Percentiles rank a stretch among this genome's conserved stretches.
Conservation (phyloP, 352 stramenopile species). For the Pythium grandisporangium region DNA sequence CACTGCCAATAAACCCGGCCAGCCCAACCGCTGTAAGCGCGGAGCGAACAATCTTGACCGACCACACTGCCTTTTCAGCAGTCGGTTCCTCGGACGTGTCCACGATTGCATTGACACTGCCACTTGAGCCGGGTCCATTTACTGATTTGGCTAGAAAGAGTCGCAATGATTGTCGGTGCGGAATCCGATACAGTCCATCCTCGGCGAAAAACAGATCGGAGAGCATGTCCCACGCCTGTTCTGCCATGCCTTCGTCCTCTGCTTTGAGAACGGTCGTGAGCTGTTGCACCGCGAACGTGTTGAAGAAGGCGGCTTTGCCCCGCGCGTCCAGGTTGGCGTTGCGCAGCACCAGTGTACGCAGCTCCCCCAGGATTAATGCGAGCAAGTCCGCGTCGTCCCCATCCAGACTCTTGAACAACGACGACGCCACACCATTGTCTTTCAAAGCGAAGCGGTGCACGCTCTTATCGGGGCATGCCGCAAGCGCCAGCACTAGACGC, state of each 20-base stretch:
- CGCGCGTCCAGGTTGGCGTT: constrained; percentile 44
- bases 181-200: constrained; percentile 42
- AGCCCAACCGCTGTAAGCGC: constrained; percentile 52
- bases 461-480: constrained; percentile 54
- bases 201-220: constrained; percentile 50
- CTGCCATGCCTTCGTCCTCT: constrained; percentile 28
- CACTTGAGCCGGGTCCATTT: too few relatives aligned
- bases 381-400: constrained; percentile 54
- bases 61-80: background rate
- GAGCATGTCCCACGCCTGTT: constrained; percentile 28
- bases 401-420: constrained; percentile 74
- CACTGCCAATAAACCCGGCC: constrained; percentile 47
- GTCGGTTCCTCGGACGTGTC: background rate
- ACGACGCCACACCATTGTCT: constrained; percentile 47
- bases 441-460: constrained; percentile 75
- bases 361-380: constrained; percentile 23
- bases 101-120: background rate
- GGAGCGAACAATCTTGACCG: constrained; percentile 53
- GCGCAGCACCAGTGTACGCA: constrained; percentile 42
- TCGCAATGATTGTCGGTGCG: constrained; percentile 19
- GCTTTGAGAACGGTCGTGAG: constrained; percentile 59
- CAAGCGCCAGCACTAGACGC: constrained; percentile 48
- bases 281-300: constrained; percentile 49
- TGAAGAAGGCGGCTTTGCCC: constrained; percentile 54
- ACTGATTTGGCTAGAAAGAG: constrained; percentile 9